Conservation (phyloP, 208 protist genomes). For the Trypanosoma cruzi region DNA sequence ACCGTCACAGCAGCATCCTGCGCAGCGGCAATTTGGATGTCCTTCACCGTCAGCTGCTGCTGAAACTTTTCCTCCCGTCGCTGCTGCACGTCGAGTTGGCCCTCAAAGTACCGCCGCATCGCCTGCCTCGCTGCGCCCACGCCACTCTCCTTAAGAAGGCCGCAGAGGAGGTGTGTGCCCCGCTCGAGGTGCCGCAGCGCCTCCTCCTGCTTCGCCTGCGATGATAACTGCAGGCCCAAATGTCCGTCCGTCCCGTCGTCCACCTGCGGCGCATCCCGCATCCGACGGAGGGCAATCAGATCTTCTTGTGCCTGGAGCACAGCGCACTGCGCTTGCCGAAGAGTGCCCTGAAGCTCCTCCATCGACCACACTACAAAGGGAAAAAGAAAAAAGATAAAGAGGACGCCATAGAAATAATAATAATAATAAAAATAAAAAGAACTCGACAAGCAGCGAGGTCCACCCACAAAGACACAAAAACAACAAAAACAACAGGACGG, state of each 20-base stretch:
- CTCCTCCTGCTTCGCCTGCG: slow-evolving; percentile 48
- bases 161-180: slow-evolving; percentile 29
- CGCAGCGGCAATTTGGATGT: not conserved
- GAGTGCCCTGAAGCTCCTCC: slow-evolving; percentile 42
- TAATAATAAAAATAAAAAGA: too few species aligned
- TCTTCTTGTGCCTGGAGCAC: slow-evolving; percentile 42
- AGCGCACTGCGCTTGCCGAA: slow-evolving; percentile 42
- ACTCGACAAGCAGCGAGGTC: too few species aligned
- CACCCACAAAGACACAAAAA: too few species aligned
- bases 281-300: slow-evolving; percentile 31
- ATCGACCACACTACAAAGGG: slow-evolving; percentile 27
- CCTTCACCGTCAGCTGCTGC: not conserved
- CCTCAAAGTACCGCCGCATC: slow-evolving; percentile 68
- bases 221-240: slow-evolving; percentile 25
- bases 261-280: slow-evolving; percentile 31
- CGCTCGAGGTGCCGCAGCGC: slow-evolving; percentile 43
- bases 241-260: not conserved
- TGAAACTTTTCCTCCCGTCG: slow-evolving; percentile 16
- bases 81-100: slow-evolving; percentile 32
- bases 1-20: not conserved
- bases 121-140: slow-evolving; percentile 43
- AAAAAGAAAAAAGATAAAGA: slow-evolving; percentile 15
- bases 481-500: too few species aligned
- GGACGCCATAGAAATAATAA: too few species aligned
- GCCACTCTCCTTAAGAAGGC: slow-evolving; percentile 30